A percentile compares a stretch with the other conserved stretches of the same genome.
Evolutionary conservation across 2,329 filamentous ascomycete genomes (phyloP).

Genomic region (Eurotiales sp.): DNA sequence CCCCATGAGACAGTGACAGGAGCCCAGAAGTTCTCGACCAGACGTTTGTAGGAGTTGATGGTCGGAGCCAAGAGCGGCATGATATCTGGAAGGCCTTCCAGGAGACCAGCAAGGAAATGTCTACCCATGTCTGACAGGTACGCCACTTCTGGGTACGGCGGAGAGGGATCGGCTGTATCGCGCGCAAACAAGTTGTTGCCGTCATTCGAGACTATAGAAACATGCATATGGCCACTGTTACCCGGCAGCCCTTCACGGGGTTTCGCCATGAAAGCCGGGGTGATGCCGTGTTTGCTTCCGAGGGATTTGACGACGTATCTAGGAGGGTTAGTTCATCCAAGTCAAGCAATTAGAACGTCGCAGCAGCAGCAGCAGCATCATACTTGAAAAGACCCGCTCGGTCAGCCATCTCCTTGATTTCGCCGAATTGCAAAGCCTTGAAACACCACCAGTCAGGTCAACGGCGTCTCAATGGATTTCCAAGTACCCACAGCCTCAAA

Average conservation of each 20-base stretch:
- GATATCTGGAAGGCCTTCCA: conserved; percentile 85
- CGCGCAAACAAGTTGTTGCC: conserved; percentile 82
- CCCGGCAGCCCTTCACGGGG: conserved; percentile 85
- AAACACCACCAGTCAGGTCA: conserved; percentile 19
- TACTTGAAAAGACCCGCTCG: conserved; percentile 87
- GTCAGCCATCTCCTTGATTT: conserved; percentile 87
- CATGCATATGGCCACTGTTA: conserved; percentile 93
- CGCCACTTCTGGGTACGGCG: conserved; percentile 70
- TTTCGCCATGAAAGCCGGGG: conserved; percentile 98
- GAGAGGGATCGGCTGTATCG: conserved; percentile 64
- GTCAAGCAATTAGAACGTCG: neutral
- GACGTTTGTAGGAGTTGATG: conserved; percentile 94
- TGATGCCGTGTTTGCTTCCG: conserved; percentile 82
- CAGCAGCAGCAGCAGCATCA: conserved; percentile 17
- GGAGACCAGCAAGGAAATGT: conserved; percentile 86
- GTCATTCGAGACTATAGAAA: conserved; percentile 77
- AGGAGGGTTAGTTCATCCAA: conserved; percentile 1
- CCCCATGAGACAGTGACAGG: conserved; percentile 98
- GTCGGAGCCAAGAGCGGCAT: conserved; percentile 96
- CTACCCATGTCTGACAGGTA: conserved; percentile 83
- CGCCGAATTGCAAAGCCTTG: conserved; percentile 77
- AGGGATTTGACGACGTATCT: conserved; percentile 85
- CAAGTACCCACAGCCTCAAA: conserved; percentile 70
- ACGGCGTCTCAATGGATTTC: neutral
- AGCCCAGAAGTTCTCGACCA: conserved; percentile 99